A percentile compares a stretch with the other conserved stretches of the same genome.
Conservation (phyloP, 768 basidiomycete genomes). For the Cyclocybe aegerita region DNA sequence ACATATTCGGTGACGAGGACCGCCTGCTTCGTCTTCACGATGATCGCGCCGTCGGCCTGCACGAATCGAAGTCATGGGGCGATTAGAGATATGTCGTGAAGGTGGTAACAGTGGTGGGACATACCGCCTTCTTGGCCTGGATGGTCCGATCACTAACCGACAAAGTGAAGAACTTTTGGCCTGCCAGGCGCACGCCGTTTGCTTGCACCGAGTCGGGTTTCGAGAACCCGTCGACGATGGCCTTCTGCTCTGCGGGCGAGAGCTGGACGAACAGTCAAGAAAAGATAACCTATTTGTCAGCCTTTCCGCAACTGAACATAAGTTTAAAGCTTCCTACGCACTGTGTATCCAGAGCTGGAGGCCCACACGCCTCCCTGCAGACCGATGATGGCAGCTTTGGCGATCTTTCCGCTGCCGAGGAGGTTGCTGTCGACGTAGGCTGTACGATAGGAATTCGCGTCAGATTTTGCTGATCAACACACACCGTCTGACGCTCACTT, state of each 20-base stretch:
- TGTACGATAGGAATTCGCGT: slow-evolving; percentile 25
- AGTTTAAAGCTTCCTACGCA: slow-evolving; percentile 32
- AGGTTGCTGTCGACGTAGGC: slow-evolving; percentile 84
- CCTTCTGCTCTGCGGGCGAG: slow-evolving; percentile 60
- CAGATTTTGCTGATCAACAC: neutral
- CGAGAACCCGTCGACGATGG: slow-evolving; percentile 47
- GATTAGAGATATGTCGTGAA: neutral
- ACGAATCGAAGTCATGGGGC: neutral
- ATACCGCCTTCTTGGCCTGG: slow-evolving; percentile 76
- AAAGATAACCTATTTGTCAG: neutral
- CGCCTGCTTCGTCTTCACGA: slow-evolving; percentile 86
- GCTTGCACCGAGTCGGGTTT: slow-evolving; percentile 42
- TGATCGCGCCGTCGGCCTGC: slow-evolving; percentile 70
- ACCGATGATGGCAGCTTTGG: slow-evolving; percentile 76
- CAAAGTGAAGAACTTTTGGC: slow-evolving; percentile 76
- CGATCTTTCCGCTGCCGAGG: slow-evolving; percentile 70
- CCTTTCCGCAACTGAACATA: neutral
- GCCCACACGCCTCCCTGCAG: slow-evolving; percentile 80
- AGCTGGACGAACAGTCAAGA: slow-evolving; percentile 41
- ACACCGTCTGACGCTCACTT: slow-evolving; percentile 34
- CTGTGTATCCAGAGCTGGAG: slow-evolving; percentile 52
- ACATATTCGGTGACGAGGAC: slow-evolving; percentile 78
- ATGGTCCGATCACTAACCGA: slow-evolving; percentile 49
- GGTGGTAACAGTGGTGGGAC: slow-evolving; percentile 22
- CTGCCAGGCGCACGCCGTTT: slow-evolving; percentile 61